Evolutionary conservation across 768 basidiomycete genomes (phyloP).

Genomic region (Lanmaoa pseudosensibilis): DNA sequence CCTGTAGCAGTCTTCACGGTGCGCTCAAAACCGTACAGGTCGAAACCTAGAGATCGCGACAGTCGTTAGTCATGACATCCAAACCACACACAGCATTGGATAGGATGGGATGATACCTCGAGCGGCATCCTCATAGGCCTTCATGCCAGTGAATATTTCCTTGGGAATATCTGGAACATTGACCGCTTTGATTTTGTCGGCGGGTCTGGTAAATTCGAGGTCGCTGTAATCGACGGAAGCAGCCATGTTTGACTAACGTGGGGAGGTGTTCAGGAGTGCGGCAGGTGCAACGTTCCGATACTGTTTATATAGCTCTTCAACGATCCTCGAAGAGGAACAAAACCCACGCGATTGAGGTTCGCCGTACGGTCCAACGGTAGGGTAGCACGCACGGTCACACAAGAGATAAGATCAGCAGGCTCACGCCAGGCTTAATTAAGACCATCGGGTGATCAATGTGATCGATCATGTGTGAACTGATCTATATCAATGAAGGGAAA

Average conservation of each 20-base stretch:
- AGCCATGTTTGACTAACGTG: slow-evolving; percentile 16
- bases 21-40: slow-evolving; percentile 29
- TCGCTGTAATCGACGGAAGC: slow-evolving; percentile 30
- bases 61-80: background rate
- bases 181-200: slow-evolving; percentile 40
- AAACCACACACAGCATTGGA: background rate
- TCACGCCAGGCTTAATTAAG: background rate
- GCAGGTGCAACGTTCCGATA: background rate
- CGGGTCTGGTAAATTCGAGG: slow-evolving; percentile 38
- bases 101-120: slow-evolving; percentile 26
- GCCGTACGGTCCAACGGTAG: background rate
- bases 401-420: slow-evolving; percentile 12
- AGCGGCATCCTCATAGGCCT: slow-evolving; percentile 40
- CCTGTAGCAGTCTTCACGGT: slow-evolving; percentile 10
- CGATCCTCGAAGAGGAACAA: background rate
- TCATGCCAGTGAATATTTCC: slow-evolving; percentile 37
- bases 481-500: background rate
- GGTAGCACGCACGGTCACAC: background rate
- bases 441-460: background rate
- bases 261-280: background rate
- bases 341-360: background rate
- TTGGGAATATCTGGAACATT: slow-evolving; percentile 34
- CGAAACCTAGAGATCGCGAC: slow-evolving; percentile 25
- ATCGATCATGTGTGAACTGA: slow-evolving; percentile 4
- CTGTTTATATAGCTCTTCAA: slow-evolving; percentile 2